phyloP scores from a whole-genome alignment of 495 filamentous ascomycete species.

The Neurospora sp. region DNA sequence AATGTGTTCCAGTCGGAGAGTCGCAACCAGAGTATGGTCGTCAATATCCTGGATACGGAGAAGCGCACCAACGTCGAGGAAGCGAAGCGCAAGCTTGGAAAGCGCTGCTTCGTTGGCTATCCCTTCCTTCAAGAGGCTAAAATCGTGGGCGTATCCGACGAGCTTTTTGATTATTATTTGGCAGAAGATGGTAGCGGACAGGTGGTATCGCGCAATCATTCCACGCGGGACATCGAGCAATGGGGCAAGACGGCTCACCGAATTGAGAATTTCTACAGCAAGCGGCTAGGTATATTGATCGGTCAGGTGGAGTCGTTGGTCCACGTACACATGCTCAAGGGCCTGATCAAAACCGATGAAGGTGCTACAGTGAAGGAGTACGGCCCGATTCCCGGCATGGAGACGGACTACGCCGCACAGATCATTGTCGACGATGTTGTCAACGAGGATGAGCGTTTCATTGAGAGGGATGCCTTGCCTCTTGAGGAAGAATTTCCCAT shows the following conservation, averaged over 20 bases:
- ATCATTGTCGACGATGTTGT: constrained; percentile 80
- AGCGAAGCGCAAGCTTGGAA: constrained; percentile 70
- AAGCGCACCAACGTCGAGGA: constrained; percentile 54
- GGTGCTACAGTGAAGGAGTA: constrained; percentile 93
- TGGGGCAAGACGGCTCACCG: constrained; percentile 74
- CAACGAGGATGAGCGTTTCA: constrained; percentile 85
- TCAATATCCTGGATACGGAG: constrained; percentile 70
- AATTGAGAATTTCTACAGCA: constrained; percentile 81
- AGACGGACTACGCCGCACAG: constrained; percentile 86
- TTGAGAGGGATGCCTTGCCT: constrained; percentile 74
- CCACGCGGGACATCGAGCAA: constrained; percentile 65
- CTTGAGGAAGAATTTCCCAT: constrained; percentile 88
- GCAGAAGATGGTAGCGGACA: constrained; percentile 46
- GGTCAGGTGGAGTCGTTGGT: constrained; percentile 80
- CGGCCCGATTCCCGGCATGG: constrained; percentile 74
- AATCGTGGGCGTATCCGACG: constrained; percentile 79
- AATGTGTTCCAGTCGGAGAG: constrained; percentile 96
- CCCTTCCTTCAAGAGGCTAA: constrained; percentile 93
- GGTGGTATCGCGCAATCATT: constrained; percentile 56
- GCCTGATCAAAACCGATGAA: constrained; percentile 79
- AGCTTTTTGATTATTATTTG: constrained; percentile 81
- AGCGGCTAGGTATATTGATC: constrained; percentile 77
- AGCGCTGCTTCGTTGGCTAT: constrained; percentile 85
- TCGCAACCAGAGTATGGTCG: constrained; percentile 91
- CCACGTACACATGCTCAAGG: constrained; percentile 86